Evolutionary conservation across 1,139 yeast species (phyloP), one percentile per base, ranked within the genome.

Genomic region (Pichia sp.): DNA sequence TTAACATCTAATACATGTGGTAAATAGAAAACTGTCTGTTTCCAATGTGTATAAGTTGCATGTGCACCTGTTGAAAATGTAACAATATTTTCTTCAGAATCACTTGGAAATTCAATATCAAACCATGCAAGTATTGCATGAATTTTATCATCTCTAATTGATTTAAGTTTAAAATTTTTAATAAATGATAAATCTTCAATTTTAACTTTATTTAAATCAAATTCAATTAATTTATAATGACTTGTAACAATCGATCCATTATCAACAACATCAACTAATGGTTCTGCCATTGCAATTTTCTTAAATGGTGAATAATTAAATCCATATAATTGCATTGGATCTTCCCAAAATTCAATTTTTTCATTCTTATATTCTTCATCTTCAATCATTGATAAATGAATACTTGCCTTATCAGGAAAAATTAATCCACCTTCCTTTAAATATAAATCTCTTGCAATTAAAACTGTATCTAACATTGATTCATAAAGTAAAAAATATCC

Each of bases 401-500:
- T 85, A 33, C 85, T 73, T 51, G 96, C 91, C 64, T 84, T 85
- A 63, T 91, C 97, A 32, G 99, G 99, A 71, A 93, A 80, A 48
- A 93, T 86, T 52, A 89, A 71, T 9, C 99, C 99, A 36, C 60
- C 62, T 39, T 58, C 55, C 36, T 73, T 86, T 58, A 93, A 74
- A 63, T 88, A 93, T 62, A 74, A 77, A 67, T 93, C 99, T 66
- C 99, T 79, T 26, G 99, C 99, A 52, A 77, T 76, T 50, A 93
- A 69, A 19, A 93, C 99, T 30, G 98, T 88, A 62, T 93, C 98
- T 63, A 93, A 74, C 99, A 93, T 93, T 49, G 95, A 84, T 70
- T 93, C 99, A 60, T 91, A 93, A 45, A 93, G 70, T 56, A 93
- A 68, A 59, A 93, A 93, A 67, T 93, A 93, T 17, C 99, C 99